Base-by-base conservation (phyloP, 2,329 filamentous ascomycete species). In the Purpureocillium lavendulum region DNA sequence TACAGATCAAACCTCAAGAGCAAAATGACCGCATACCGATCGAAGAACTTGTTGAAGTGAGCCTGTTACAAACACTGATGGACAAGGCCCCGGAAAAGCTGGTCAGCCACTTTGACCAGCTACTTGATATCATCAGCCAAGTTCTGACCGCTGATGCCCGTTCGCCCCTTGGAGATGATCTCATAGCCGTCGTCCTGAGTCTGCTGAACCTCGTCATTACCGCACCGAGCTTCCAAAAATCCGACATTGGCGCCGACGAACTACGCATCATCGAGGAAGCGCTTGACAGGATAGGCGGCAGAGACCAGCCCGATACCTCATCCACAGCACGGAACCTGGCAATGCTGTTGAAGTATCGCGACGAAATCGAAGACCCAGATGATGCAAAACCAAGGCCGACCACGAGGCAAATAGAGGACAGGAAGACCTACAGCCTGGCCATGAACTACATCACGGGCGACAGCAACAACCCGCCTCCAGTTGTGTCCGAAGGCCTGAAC, bases 1-100 rank as follows among this genome's bases (percentile, higher is more conserved):
- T 52, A 40, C 52, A 56, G n/a, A 45, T 54, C 5, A 42, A 53
- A 4, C 42, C 63, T 6, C 47, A 50, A 9, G 49, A 59, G 15
- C 54, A 63, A 2, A 49, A 59, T 4, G 39, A 50, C 1, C 49
- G 56, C 2, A 67, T 75, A 34, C 62, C 73, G 0, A 42, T 77
- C 3, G 53, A 53, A 4, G 65, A 68, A 4, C 60, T 87, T 1
- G 57, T 72, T 6, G 70, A 83, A 45, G 67, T 79, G 5, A 77
- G 77, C 36, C 59, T 85, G 1, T 65, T 86, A 7, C 79, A 84
- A 50, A 72, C 70, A 28, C 70, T 87, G 59, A 76, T 86, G 57
- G 72, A 75, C 17, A 70, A 65, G 34, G 71, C 81, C 34, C 72
- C 79, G 1, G 73, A 81, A 16, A 78, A 75, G 45, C 67, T 87